Conservation (phyloP, 169 alveolate genomes). For the Babesia bigemina region DNA sequence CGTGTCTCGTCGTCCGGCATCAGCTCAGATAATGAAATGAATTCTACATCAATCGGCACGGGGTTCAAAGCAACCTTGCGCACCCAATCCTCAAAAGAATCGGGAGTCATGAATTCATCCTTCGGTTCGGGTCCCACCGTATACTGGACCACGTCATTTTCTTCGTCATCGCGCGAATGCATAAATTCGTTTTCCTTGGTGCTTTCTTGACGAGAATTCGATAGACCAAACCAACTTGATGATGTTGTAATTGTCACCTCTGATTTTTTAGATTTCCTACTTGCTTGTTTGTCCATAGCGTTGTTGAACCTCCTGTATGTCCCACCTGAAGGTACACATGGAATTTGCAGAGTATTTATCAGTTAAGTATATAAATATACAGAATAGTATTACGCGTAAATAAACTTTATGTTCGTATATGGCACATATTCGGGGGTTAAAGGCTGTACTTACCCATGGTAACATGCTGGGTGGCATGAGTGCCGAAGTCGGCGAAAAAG, state of each 20-base stretch:
- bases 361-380: no score
- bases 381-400: not conserved
- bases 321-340: constrained; percentile 36
- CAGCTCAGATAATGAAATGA: constrained; percentile 28
- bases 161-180: not conserved
- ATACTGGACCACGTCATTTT: constrained; percentile 37
- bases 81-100: constrained; percentile 60
- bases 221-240: constrained; percentile 43
- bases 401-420: no score
- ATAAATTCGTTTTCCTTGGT: constrained; percentile 2
- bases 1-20: constrained; percentile 22
- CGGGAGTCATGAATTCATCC: constrained; percentile 17
- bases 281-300: constrained; percentile 1
- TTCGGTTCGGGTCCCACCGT: constrained; percentile 72
- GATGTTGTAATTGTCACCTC: constrained; percentile 6
- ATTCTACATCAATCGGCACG: constrained; percentile 56
- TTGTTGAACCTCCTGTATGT: constrained; percentile 32
- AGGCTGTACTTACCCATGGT: constrained; percentile 53
- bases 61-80: constrained; percentile 48
- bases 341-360: not conserved
- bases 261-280: constrained; percentile 1
- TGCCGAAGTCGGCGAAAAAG: constrained; percentile 63
- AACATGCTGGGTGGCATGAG: constrained; percentile 34
- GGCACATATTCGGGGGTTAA: not conserved
- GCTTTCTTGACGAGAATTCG: not conserved